Percentiles rank a stretch among this genome's conserved stretches.
Evolutionary conservation across 345 rosid species (phyloP).

Genomic region (Capsella bursapastoris): DNA sequence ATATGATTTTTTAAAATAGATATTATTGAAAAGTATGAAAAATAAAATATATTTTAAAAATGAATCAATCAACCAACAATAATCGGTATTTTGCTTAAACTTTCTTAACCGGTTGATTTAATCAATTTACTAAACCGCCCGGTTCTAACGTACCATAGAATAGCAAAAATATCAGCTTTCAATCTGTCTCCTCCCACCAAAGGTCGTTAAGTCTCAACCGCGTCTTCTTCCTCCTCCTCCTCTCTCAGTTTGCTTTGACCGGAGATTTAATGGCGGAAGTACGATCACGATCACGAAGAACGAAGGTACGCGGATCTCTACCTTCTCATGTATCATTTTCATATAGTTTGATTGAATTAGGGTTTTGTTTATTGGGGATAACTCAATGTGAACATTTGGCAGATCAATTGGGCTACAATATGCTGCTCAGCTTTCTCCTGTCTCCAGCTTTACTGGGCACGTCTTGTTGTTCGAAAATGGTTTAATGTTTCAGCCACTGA

Average conservation of each 20-base stretch:
- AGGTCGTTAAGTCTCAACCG: constrained; percentile 35
- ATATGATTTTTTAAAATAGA: too few relatives aligned
- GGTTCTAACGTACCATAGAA: too few relatives aligned
- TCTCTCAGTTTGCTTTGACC: background rate
- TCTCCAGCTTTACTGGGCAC: constrained; percentile 83
- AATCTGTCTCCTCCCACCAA: constrained; percentile 26
- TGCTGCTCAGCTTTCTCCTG: constrained; percentile 85
- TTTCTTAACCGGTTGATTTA: too few relatives aligned
- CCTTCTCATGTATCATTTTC: background rate
- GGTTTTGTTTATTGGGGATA: background rate
- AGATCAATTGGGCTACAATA: constrained; percentile 73
- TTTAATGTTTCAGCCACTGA: constrained; percentile 62
- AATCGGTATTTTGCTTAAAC: too few relatives aligned
- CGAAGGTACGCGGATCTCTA: constrained; percentile 9
- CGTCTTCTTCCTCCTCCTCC: constrained; percentile 15
- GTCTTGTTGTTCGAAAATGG: constrained; percentile 77
- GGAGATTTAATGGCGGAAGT: constrained; percentile 30
- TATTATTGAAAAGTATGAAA: too few relatives aligned
- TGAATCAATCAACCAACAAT: too few relatives aligned
- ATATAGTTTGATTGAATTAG: background rate
- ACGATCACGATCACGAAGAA: constrained; percentile 27
- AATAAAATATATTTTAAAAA: too few relatives aligned
- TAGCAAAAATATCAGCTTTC: background rate
- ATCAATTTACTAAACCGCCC: too few relatives aligned
- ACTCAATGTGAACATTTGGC: constrained; percentile 26